These are phyloP conservation scores for Daldinia sp. DNA, from an alignment of 2,329 filamentous ascomycete species.

Conservation along the genomic window DNA sequence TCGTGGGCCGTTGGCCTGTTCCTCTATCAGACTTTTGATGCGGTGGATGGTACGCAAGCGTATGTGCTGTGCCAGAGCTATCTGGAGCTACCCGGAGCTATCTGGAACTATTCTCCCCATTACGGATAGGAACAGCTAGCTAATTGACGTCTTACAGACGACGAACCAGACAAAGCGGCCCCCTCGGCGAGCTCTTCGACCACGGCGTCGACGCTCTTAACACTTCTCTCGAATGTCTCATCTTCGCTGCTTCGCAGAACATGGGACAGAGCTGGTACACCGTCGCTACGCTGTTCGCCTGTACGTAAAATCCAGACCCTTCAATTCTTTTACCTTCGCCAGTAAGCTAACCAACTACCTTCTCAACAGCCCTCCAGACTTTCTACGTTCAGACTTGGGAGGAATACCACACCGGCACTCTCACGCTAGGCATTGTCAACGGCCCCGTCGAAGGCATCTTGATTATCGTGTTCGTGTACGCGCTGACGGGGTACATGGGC, in stretches of 20 bases:
- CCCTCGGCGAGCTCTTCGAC: constrained; percentile 94
- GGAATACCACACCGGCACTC: constrained; percentile 96
- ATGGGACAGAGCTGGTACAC: constrained; percentile 93
- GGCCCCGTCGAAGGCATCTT: constrained; percentile 95
- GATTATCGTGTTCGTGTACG: constrained; percentile 82
- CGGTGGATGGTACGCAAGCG: constrained; percentile 94
- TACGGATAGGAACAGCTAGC: neutral
- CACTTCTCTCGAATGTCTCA: constrained; percentile 88
- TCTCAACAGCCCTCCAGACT: constrained; percentile 75
- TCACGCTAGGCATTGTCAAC: constrained; percentile 90
- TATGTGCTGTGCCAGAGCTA: constrained; percentile 58
- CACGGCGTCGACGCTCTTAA: constrained; percentile 97
- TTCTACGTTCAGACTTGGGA: constrained; percentile 99
- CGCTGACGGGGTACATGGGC: constrained; percentile 82
- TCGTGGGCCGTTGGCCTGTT: constrained; percentile 91
- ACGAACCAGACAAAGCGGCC: constrained; percentile 90
- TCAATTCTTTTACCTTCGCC: neutral
- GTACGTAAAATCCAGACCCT: constrained; percentile 52
- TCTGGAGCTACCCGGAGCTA: too few relatives aligned
- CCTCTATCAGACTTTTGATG: constrained; percentile 97
- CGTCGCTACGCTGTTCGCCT: constrained; percentile 81
- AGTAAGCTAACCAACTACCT: constrained; percentile 21
- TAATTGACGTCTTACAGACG: constrained; percentile 59
- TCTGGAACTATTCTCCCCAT: neutral
- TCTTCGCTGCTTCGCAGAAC: constrained; percentile 93